Conservation (phyloP, 1,284 basidiomycete species). For the Trichosporon sp. region DNA sequence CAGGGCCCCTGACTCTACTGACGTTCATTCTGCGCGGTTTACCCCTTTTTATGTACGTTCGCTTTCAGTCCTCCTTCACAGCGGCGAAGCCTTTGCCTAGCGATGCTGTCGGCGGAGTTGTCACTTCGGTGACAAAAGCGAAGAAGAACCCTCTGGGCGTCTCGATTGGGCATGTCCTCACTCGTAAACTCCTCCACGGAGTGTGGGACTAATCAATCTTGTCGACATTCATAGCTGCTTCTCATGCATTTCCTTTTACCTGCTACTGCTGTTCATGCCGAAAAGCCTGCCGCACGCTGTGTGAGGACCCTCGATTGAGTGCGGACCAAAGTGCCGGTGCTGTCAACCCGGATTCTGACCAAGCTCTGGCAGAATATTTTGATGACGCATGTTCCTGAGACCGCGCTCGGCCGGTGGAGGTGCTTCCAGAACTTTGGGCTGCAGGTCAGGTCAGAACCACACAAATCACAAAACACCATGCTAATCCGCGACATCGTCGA, state of each 20-base stretch:
- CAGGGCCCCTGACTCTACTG: neutral
- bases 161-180: conserved; percentile 42
- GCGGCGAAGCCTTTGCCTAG: conserved; percentile 33
- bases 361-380: neutral
- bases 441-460: neutral
- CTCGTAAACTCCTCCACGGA: conserved; percentile 33
- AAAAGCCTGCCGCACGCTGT: no score
- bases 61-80: conserved; percentile 39
- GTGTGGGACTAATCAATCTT: conserved; percentile 42
- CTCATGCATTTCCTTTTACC: conserved; percentile 4
- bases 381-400: conserved; percentile 1
- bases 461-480: conserved; percentile 15
- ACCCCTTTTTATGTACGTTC: neutral
- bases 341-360: neutral
- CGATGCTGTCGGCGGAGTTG: conserved; percentile 28
- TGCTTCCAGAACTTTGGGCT: neutral
- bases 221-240: conserved; percentile 24
- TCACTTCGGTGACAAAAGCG: conserved; percentile 4
- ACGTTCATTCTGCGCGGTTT: neutral
- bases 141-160: conserved; percentile 17
- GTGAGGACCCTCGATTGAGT: neutral
- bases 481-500: conserved; percentile 36
- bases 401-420: neutral
- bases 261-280: neutral
- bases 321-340: no score